phyloP scores from a whole-genome alignment of 2,329 filamentous ascomycete species.

The Pseudofabraea citricarpa region DNA sequence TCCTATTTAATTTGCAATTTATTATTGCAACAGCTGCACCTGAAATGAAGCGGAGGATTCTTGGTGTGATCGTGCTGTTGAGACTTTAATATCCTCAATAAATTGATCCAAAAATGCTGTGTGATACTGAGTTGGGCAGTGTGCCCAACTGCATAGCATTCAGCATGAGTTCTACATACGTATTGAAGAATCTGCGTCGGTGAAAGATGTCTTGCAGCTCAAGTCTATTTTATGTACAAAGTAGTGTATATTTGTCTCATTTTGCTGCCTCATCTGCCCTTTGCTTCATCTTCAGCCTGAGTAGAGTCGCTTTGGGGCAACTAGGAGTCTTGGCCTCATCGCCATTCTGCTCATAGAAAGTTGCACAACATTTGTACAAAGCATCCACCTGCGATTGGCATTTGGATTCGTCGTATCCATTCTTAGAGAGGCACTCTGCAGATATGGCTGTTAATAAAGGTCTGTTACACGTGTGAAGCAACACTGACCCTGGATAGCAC shows the following conservation, averaged over 20 bases:
- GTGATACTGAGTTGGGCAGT: too few species aligned
- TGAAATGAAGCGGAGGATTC: too few species aligned
- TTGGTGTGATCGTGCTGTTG: too few species aligned
- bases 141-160: too few species aligned
- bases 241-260: neutral
- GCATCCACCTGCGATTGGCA: conserved; percentile 76
- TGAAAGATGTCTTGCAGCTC: too few species aligned
- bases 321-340: conserved; percentile 71
- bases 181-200: too few species aligned
- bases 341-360: conserved; percentile 78
- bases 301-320: conserved; percentile 77
- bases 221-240: too few species aligned
- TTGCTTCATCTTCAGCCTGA: conserved; percentile 84
- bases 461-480: conserved; percentile 9
- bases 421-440: conserved; percentile 76
- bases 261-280: conserved; percentile 19
- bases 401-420: conserved; percentile 79
- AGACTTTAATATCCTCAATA: too few species aligned
- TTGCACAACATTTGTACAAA: conserved; percentile 88
- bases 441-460: neutral
- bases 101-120: too few species aligned
- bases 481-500: conserved; percentile 79
- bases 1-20: neutral
- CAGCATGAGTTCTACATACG: too few species aligned
- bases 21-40: neutral